Percentiles rank a stretch among this genome's conserved stretches.
Evolutionary conservation across 2,329 filamentous ascomycete genomes (phyloP).

Genomic region (Aciculosporium take): DNA sequence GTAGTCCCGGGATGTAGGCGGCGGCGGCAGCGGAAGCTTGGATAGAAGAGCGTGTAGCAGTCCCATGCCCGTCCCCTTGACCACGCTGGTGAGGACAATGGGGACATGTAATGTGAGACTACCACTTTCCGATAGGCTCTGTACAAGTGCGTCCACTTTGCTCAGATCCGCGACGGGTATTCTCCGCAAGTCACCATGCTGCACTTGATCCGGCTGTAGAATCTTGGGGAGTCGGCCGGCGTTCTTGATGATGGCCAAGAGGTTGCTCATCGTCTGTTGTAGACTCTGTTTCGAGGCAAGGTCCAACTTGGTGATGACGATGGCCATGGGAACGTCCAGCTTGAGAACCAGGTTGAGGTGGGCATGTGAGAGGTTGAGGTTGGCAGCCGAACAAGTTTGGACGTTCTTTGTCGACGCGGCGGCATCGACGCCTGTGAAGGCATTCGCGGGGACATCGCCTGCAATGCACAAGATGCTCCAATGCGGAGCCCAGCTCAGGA

Average conservation of each 20-base stretch:
- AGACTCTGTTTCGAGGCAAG: constrained; percentile 61
- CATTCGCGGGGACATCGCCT: constrained; percentile 52
- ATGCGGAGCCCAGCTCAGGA: constrained; percentile 93
- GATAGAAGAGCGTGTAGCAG: constrained; percentile 70
- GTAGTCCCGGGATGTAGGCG: constrained; percentile 38
- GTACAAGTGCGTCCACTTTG: constrained; percentile 43
- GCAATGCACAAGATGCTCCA: constrained; percentile 84
- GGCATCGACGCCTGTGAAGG: constrained; percentile 18
- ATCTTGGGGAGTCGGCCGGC: constrained; percentile 62
- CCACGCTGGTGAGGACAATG: constrained; percentile 74
- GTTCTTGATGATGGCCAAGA: constrained; percentile 66
- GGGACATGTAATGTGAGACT: constrained; percentile 48
- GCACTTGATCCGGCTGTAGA: constrained; percentile 41
- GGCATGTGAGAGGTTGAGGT: constrained; percentile 59
- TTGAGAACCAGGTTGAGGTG: constrained; percentile 79
- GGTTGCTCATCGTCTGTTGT: constrained; percentile 53
- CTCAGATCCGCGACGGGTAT: constrained; percentile 42
- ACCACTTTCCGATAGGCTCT: constrained; percentile 29
- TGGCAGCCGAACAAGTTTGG: constrained; percentile 34
- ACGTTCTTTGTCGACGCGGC: constrained; percentile 37
- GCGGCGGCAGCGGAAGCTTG: constrained; percentile 53
- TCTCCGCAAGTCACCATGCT: constrained; percentile 35
- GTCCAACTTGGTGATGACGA: constrained; percentile 86
- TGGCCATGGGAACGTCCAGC: constrained; percentile 59
- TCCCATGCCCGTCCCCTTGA: constrained; percentile 70